phyloP scores from a whole-genome alignment of 2,329 filamentous ascomycete genomes.

The Calonectria hongkongensis region DNA sequence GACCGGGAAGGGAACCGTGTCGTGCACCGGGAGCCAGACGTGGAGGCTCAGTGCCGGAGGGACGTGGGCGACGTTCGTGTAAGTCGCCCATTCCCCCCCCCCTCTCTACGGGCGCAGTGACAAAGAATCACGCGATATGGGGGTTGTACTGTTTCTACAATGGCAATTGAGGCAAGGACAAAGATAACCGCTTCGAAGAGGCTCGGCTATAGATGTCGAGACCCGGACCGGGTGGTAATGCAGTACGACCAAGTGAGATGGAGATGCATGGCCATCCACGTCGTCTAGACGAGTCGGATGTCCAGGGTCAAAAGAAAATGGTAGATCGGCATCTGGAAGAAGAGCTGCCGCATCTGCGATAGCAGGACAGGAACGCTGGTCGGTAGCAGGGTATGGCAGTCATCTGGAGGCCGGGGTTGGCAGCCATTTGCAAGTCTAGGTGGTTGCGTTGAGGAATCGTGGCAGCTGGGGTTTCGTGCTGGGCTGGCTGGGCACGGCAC shows the following conservation, averaged over 20 bases:
- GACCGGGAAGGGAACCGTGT: constrained; percentile 40
- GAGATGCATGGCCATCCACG: constrained; percentile 39
- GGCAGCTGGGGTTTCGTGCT: constrained; percentile 11
- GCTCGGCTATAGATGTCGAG: constrained; percentile 16
- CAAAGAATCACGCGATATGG: neutral
- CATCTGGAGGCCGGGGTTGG: constrained; percentile 22
- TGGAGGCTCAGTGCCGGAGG: neutral
- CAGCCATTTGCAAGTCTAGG: constrained; percentile 21
- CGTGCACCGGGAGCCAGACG: constrained; percentile 18
- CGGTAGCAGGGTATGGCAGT: constrained; percentile 33
- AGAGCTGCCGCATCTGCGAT: constrained; percentile 38
- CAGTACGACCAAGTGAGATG: constrained; percentile 33
- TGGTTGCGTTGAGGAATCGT: neutral
- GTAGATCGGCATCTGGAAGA: constrained; percentile 47
- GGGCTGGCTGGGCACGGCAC: neutral
- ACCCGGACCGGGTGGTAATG: constrained; percentile 28
- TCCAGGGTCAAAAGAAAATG: constrained; percentile 42
- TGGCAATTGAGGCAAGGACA: neutral
- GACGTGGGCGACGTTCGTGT: constrained; percentile 24
- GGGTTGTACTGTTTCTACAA: neutral
- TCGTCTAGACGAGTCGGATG: constrained; percentile 38
- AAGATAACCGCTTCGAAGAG: neutral
- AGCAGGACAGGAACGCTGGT: constrained; percentile 32
- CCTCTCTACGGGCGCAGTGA: neutral
- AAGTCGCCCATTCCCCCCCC: too few species aligned